Percentiles rank a stretch among this genome's conserved stretches.
phyloP scores from a whole-genome alignment of 2,329 filamentous ascomycete species.

The Ceratocystis papillata region DNA sequence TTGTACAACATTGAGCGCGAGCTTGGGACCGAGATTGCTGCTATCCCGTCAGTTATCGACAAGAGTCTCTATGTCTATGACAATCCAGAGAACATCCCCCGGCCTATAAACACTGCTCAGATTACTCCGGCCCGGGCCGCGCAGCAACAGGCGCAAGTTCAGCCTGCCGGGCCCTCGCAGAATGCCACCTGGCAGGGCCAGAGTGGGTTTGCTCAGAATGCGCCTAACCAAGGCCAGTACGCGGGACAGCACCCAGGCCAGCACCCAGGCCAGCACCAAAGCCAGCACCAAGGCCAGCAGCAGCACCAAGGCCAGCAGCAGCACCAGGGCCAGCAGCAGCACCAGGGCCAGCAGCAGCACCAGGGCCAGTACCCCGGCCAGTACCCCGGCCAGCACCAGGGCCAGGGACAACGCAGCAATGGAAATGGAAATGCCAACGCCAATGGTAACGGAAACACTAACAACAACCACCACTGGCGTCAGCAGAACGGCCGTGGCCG shows the following conservation, averaged over 20 bases:
- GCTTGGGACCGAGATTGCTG: constrained; percentile 89
- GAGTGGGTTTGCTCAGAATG: constrained; percentile 9
- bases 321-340: neutral
- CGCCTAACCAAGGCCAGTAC: constrained; percentile 10
- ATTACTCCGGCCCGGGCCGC: constrained; percentile 26
- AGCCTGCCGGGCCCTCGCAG: constrained; percentile 20
- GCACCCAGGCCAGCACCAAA: constrained; percentile 2
- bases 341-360: neutral
- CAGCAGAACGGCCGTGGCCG: constrained; percentile 21
- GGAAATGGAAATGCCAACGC: neutral
- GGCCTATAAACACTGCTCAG: constrained; percentile 49
- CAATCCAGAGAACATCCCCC: constrained; percentile 84
- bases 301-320: neutral
- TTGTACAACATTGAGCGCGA: constrained; percentile 98
- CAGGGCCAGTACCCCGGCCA: too few species aligned
- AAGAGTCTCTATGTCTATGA: constrained; percentile 99
- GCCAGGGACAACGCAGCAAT: neutral
- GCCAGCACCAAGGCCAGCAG: constrained; percentile 8
- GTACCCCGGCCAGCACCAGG: too few species aligned
- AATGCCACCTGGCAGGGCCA: constrained; percentile 24
- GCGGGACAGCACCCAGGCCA: constrained; percentile 10
- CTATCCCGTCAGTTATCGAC: constrained; percentile 90
- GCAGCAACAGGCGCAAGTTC: constrained; percentile 12
- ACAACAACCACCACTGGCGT: constrained; percentile 23
- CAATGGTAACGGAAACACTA: constrained; percentile 6